A percentile compares a stretch with the other conserved stretches of the same genome.
These are phyloP conservation scores for Hyphopichia khmerensis DNA, from an alignment of 1,139 yeast genomes.

Conservation along the genomic window DNA sequence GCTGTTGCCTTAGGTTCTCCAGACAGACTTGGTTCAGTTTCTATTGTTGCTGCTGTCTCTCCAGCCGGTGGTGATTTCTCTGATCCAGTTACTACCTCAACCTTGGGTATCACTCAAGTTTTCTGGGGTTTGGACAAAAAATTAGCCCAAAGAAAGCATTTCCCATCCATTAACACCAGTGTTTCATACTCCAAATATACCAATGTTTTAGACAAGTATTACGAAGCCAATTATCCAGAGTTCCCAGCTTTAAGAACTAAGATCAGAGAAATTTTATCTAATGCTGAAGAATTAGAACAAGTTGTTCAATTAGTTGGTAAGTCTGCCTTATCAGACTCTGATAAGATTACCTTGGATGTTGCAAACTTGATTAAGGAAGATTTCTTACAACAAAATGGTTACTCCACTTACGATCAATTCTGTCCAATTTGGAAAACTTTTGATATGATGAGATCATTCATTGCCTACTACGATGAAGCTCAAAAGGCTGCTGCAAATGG, in stretches of 20 bases:
- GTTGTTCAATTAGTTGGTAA: slow-evolving; percentile 99
- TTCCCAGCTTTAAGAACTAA: slow-evolving; percentile 87
- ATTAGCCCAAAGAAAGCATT: slow-evolving; percentile 98
- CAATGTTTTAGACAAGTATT: slow-evolving; percentile 78
- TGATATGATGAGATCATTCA: slow-evolving; percentile 96
- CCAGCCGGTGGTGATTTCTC: slow-evolving; percentile 99
- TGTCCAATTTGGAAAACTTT: slow-evolving; percentile 99
- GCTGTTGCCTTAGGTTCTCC: slow-evolving; percentile 96
- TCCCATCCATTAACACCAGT: slow-evolving; percentile 96
- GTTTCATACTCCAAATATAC: slow-evolving; percentile 97
- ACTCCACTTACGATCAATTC: slow-evolving; percentile 95
- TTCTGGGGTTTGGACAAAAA: slow-evolving; percentile 99
- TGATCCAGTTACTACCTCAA: slow-evolving; percentile 97
- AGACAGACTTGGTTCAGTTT: slow-evolving; percentile 92
- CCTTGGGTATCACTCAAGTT: slow-evolving; percentile 98
- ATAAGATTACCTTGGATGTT: slow-evolving; percentile 94
- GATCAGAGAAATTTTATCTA: slow-evolving; percentile 89
- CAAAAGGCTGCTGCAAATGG: slow-evolving; percentile 95
- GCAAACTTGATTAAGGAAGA: slow-evolving; percentile 91
- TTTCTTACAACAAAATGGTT: slow-evolving; percentile 98
- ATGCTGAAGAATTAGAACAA: slow-evolving; percentile 97
- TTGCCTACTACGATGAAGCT: slow-evolving; percentile 92
- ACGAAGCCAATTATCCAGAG: slow-evolving; percentile 84
- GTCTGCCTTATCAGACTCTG: slow-evolving; percentile 93
- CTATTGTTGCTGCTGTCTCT: slow-evolving; percentile 98